Conservation (phyloP, 1,284 basidiomycete species). For the Cutaneotrichosporon sp. region DNA sequence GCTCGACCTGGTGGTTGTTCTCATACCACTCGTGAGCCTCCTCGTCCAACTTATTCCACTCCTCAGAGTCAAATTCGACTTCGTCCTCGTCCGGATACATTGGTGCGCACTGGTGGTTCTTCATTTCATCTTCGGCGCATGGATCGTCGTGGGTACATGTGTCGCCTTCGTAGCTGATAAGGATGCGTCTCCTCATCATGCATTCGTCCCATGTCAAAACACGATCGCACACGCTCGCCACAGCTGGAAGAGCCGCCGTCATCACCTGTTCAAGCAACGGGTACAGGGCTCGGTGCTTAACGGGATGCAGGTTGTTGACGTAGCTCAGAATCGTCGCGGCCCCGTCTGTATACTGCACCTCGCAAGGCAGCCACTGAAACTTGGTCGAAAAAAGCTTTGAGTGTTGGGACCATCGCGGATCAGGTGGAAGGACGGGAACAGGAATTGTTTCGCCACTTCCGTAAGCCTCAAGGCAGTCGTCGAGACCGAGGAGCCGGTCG, state of each 20-base stretch:
- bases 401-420: too few species aligned
- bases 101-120: not conserved
- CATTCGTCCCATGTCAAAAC: constrained; percentile 4
- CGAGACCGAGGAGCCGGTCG: constrained; percentile 3
- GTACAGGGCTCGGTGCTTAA: constrained; percentile 1
- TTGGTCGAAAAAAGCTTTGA: constrained; percentile 4
- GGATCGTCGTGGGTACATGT: not conserved
- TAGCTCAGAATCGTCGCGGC: constrained; percentile 5
- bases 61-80: not conserved
- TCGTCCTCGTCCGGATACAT: not conserved
- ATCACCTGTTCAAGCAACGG: constrained; percentile 3
- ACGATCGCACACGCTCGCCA: constrained; percentile 5
- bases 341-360: constrained; percentile 4
- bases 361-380: constrained; percentile 18
- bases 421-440: not conserved
- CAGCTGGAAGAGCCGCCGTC: constrained; percentile 1
- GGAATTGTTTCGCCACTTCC: constrained; percentile 7
- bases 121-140: not conserved
- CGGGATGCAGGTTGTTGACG: constrained; percentile 14
- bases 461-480: not conserved
- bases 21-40: constrained; percentile 7
- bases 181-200: not conserved
- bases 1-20: constrained; percentile 5
- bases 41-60: not conserved
- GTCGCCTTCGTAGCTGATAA: not conserved